phyloP scores from a whole-genome alignment of 202 grass and related monocot genomes.

The Saccharum hybrid region DNA sequence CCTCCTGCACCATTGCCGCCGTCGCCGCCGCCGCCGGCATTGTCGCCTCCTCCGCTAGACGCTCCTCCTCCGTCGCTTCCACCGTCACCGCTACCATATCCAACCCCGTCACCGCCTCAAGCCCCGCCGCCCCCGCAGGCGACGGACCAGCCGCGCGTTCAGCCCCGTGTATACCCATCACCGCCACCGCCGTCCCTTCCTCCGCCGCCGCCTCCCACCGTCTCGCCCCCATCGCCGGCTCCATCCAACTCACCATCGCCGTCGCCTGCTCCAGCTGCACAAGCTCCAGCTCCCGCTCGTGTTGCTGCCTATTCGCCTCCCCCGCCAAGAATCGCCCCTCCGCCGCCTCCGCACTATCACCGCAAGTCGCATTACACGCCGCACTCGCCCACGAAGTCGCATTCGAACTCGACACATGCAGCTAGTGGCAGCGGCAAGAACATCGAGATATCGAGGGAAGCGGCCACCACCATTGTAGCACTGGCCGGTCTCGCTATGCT shows the following conservation, averaged over 20 bases:
- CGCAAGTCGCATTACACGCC: conserved; percentile 39
- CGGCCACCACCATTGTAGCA: conserved; percentile 78
- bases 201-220: conserved; percentile 49
- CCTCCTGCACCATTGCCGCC: conserved; percentile 28
- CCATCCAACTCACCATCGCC: conserved; percentile 41
- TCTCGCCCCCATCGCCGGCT: conserved; percentile 58
- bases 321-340: conserved; percentile 41
- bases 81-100: conserved; percentile 34
- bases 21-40: conserved; percentile 47
- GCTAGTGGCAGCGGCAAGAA: conserved; percentile 41
- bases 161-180: conserved; percentile 51
- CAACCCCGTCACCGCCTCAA: conserved; percentile 35
- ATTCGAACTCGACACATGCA: conserved; percentile 48
- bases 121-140: conserved; percentile 55
- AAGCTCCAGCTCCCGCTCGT: conserved; percentile 47
- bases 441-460: conserved; percentile 63
- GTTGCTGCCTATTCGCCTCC: conserved; percentile 43
- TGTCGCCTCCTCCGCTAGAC: conserved; percentile 51
- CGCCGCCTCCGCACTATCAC: conserved; percentile 49
- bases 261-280: conserved; percentile 39
- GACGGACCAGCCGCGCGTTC: conserved; percentile 51
- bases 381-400: conserved; percentile 39
- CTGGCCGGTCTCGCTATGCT: conserved; percentile 82
- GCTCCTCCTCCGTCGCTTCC: conserved; percentile 42
- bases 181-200: conserved; percentile 62